Evolutionary conservation across 148 eudicot species (phyloP).

Genomic region (Vaccinium myrtillus): DNA sequence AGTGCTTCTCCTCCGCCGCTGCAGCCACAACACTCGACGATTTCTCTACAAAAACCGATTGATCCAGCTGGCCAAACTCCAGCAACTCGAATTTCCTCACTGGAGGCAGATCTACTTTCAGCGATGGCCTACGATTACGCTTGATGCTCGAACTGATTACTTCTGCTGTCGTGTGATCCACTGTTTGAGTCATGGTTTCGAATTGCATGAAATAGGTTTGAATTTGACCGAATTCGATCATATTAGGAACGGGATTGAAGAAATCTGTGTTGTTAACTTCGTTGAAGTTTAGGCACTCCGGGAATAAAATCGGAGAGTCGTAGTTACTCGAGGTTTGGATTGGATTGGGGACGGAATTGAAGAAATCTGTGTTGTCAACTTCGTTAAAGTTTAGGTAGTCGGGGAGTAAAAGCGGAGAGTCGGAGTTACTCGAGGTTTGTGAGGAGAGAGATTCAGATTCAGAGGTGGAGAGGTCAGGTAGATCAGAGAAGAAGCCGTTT

Average conservation of each 20-base stretch:
- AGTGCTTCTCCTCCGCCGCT: conserved; percentile 31
- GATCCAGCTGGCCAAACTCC: conserved; percentile 24
- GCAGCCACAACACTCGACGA: not conserved
- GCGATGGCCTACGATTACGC: conserved; percentile 38
- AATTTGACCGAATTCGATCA: not conserved
- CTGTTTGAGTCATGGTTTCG: not conserved
- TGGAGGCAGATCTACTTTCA: conserved; percentile 42
- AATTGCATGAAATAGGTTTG: not conserved
- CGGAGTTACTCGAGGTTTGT: conserved; percentile 10
- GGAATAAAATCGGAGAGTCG: too few species aligned
- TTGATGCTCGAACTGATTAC: not conserved
- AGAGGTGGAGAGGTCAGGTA: not conserved
- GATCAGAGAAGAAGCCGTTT: conserved; percentile 5
- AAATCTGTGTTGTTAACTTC: too few species aligned
- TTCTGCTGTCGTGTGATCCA: conserved; percentile 7
- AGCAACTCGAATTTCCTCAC: conserved; percentile 33
- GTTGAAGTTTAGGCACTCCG: too few species aligned
- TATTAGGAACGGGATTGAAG: too few species aligned
- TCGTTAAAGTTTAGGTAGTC: conserved; percentile 13
- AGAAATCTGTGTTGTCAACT: conserved; percentile 2
- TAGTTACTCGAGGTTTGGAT: too few species aligned
- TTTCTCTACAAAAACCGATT: not conserved
- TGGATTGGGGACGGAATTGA: conserved; percentile 14
- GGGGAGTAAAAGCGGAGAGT: not conserved
- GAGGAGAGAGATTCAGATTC: conserved; percentile 23